Evolutionary conservation across 441 rosid genomes (phyloP).

Genomic region (Brassica hybrid): DNA sequence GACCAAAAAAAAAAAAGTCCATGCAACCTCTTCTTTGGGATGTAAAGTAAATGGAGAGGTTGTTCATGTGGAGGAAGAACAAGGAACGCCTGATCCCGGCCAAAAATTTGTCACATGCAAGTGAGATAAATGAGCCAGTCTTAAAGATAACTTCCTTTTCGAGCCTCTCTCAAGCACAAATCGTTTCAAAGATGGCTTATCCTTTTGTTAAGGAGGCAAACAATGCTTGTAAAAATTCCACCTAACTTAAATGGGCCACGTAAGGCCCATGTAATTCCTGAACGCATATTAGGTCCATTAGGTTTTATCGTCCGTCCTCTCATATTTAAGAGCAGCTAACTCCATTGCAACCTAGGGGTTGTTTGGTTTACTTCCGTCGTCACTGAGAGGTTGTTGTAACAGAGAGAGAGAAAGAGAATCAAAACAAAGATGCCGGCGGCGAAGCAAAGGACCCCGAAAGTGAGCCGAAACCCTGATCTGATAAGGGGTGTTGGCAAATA

Average conservation of each 20-base stretch:
- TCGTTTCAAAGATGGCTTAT: no score
- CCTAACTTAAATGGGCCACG: not conserved
- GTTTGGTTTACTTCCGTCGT: conserved; percentile 32
- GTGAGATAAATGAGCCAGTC: no score
- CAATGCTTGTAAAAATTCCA: not conserved
- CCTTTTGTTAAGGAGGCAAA: no score
- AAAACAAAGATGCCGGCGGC: conserved; percentile 69
- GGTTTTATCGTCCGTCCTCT: conserved; percentile 3
- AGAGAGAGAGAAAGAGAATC: not conserved
- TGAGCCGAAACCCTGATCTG: conserved; percentile 74
- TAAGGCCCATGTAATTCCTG: not conserved
- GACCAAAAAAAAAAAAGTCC: no score
- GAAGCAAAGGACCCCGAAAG: conserved; percentile 51
- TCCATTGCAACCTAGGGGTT: not conserved
- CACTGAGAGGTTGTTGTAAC: not conserved
- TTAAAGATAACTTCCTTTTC: no score
- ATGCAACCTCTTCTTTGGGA: no score
- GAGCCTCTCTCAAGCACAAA: no score
- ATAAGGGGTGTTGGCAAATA: conserved; percentile 76
- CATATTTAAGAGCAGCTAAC: conserved; percentile 17
- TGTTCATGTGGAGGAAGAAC: no score
- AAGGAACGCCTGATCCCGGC: no score
- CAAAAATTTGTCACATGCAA: no score
- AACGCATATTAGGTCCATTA: conserved; percentile 26
- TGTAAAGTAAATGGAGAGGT: no score